Conservation (phyloP, 257 asterid genomes). For the Fraxinus cuspidata region DNA sequence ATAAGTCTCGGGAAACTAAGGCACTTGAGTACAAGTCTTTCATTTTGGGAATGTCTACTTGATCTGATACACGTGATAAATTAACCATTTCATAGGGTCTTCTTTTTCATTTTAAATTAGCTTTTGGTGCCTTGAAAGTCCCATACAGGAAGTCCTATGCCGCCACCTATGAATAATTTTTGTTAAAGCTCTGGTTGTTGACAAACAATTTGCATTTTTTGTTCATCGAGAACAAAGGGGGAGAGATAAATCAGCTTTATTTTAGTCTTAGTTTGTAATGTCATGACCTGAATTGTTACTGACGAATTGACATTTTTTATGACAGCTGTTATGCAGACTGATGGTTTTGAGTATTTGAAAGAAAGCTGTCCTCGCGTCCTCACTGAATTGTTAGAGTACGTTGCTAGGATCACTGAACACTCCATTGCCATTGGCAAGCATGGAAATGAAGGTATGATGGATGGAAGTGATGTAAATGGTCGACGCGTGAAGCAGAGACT, state of each 20-base stretch:
- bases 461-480: constrained; percentile 69
- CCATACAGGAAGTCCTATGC: background rate
- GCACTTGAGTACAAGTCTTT: background rate
- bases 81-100: background rate
- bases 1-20: background rate
- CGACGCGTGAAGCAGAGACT: constrained; percentile 91
- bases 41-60: background rate
- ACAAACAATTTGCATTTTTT: background rate
- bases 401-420: constrained; percentile 75
- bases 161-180: background rate
- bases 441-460: constrained; percentile 54
- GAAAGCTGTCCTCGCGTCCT: constrained; percentile 92
- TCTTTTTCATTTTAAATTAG: background rate
- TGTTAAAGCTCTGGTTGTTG: background rate
- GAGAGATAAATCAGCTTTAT: background rate
- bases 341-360: constrained; percentile 85
- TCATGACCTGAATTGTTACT: background rate
- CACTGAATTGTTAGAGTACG: constrained; percentile 81
- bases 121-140: background rate
- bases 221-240: background rate
- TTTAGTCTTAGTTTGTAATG: background rate
- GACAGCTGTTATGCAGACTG: constrained; percentile 98
- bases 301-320: constrained; percentile 14
- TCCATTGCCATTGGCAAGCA: constrained; percentile 56
- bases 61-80: background rate